Base-by-base conservation (phyloP, 2,329 filamentous ascomycete genomes). In the Penicillium olsonii region DNA sequence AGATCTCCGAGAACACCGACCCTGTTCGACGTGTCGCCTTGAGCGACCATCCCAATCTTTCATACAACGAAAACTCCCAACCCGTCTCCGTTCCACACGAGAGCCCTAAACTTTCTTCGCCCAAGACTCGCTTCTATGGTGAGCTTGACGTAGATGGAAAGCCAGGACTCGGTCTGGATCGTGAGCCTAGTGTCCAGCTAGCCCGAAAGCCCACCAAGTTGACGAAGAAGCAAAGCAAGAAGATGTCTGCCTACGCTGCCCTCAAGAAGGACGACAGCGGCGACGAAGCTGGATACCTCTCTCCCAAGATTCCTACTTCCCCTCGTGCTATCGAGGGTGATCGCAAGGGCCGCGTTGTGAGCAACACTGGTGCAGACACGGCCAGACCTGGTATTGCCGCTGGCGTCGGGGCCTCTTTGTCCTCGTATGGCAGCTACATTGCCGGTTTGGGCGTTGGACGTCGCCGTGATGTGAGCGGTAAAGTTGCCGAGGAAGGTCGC, bases 381-480 rank as follows among this genome's bases (percentile, higher is more conserved):
- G 59, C 56, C 4, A 54, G 51, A 8, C 41, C 55, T 7, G 45
- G 61, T 22, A 53, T 59, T 14, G 50, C 56, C 4, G 51, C 58
- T 8, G 67, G 64, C 7, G 59, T 62, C 33, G 63, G 62, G 17
- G 61, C 70, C 1, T 60, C 66, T 3, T 39, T 70, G 26, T 65
- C 65, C 9, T 73, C 68, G 1, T 75, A 75, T 41, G 69, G 71
- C 17, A 72, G 65, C 52, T 75, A 75, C 45, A 72, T 75, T 37
- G 70, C 71, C 2, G 69, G 68, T 2, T 53, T 75, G 4, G 74
- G 74, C 1, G 73, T 77, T 29, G 74, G 73, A n/a, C 64, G 75
- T 46, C 63, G 74, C 45, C 66, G 74, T 34, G 74, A 77, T 45
- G 75, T 77, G 15, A 76, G 74, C 48, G 75, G 74, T 2, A 76